phyloP scores from a whole-genome alignment of 441 rosid genomes.

The Populus tomentosa region DNA sequence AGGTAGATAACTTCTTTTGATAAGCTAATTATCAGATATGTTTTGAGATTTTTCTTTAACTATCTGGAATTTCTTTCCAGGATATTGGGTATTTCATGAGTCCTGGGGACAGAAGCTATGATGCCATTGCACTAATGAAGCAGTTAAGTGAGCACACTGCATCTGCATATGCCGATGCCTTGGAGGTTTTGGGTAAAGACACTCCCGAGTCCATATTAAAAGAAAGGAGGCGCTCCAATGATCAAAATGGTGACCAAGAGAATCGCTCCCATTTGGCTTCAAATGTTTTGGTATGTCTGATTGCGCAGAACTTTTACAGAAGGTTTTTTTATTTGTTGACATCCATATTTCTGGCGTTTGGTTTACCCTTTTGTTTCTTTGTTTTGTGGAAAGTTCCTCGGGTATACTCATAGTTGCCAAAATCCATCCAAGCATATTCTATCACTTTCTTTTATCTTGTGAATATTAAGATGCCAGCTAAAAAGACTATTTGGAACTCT shows the following conservation, averaged over 20 bases:
- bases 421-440: not conserved
- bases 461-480: not conserved
- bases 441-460: not conserved
- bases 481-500: not conserved
- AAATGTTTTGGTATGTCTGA: conserved; percentile 38
- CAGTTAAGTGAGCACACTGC: conserved; percentile 88
- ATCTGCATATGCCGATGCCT: conserved; percentile 81
- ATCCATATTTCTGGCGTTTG: not conserved
- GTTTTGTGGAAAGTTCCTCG: too few relatives aligned
- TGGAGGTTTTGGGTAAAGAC: conserved; percentile 80
- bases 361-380: too few relatives aligned
- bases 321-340: not conserved
- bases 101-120: conserved; percentile 86
- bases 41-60: not conserved
- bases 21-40: not conserved
- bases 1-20: conserved; percentile 38
- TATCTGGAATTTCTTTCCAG: conserved; percentile 34
- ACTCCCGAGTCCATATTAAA: conserved; percentile 57
- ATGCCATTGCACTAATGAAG: conserved; percentile 88
- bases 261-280: conserved; percentile 43
- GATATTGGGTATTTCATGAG: conserved; percentile 84
- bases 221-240: conserved; percentile 28
- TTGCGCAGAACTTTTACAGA: not conserved
- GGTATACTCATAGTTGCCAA: not conserved
- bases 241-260: conserved; percentile 38